Conservation (phyloP, 768 basidiomycete genomes). For the Pisolithus tinctorius region DNA sequence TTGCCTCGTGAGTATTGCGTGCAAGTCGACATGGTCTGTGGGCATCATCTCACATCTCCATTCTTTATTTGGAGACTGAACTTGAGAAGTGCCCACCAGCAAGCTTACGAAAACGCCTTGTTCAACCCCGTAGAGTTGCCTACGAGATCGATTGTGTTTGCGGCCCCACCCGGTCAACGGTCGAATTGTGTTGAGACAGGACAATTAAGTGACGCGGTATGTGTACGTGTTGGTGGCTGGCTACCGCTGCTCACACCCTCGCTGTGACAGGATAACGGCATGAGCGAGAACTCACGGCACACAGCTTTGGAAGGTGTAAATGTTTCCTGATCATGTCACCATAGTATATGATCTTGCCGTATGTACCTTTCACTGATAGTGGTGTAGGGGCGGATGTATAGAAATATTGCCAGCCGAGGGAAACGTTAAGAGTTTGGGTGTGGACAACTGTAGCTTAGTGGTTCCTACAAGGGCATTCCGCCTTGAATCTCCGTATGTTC, state of each 20-base stretch:
- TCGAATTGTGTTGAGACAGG: background rate
- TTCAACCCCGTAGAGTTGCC: slow-evolving; percentile 7
- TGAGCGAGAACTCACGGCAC: slow-evolving; percentile 13
- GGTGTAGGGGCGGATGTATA: too few species aligned
- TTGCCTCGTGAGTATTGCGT: slow-evolving; percentile 16
- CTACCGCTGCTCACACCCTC: background rate
- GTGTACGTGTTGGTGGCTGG: background rate
- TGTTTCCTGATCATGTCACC: background rate
- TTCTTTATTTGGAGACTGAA: slow-evolving; percentile 12
- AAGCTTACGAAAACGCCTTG: slow-evolving; percentile 4
- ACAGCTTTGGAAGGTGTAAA: slow-evolving; percentile 4
- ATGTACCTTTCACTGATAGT: too few species aligned
- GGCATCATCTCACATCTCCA: too few species aligned
- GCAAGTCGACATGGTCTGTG: too few species aligned
- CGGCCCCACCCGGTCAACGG: slow-evolving; percentile 10
- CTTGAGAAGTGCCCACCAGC: slow-evolving; percentile 16
- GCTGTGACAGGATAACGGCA: background rate
- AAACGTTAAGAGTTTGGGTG: too few species aligned
- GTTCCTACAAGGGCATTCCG: too few species aligned
- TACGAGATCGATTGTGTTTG: slow-evolving; percentile 16
- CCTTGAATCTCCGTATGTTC: too few species aligned
- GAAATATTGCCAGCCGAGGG: too few species aligned
- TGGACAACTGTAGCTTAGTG: too few species aligned
- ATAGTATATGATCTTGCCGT: background rate
- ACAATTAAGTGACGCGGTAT: background rate